Evolutionary conservation across 495 filamentous ascomycete species (phyloP).

Genomic region (Penicillium odoratum): DNA sequence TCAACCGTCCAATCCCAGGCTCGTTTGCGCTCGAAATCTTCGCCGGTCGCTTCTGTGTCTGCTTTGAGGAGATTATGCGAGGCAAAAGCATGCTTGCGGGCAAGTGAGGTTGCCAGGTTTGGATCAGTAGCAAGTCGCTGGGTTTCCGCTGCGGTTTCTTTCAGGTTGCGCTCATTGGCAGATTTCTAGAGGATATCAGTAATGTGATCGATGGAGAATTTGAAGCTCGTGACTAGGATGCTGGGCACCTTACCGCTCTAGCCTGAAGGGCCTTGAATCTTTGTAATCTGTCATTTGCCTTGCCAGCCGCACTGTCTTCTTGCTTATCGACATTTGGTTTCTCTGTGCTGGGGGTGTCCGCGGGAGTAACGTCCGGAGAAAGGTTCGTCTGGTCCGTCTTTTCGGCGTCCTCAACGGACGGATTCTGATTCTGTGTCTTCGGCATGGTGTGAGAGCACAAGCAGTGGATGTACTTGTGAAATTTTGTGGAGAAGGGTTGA

Average conservation of each 20-base stretch:
- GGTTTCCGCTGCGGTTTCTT: conserved; percentile 80
- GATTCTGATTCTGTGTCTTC: conserved; percentile 15
- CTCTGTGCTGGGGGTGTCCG: conserved; percentile 7
- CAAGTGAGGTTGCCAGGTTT: conserved; percentile 64
- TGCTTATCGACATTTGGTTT: conserved; percentile 19
- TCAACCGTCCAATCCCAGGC: conserved; percentile 99
- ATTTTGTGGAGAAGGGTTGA: background rate
- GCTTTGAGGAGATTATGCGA: conserved; percentile 93
- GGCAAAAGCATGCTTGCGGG: conserved; percentile 79
- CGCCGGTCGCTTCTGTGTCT: conserved; percentile 77
- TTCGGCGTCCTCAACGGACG: conserved; percentile 13
- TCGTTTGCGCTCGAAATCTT: conserved; percentile 95
- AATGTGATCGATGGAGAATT: background rate
- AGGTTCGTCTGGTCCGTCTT: conserved; percentile 14
- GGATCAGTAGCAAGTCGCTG: conserved; percentile 79
- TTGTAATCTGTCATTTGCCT: conserved; percentile 36
- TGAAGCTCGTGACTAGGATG: background rate
- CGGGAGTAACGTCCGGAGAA: conserved; percentile 9
- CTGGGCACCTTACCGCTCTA: conserved; percentile 55
- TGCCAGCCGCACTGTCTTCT: conserved; percentile 32
- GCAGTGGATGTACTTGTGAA: background rate
- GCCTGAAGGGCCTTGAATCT: conserved; percentile 83
- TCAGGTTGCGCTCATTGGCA: conserved; percentile 73
- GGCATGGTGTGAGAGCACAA: conserved; percentile 13
- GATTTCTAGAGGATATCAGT: conserved; percentile 55